A percentile compares a stretch with the other conserved stretches of the same genome.
Evolutionary conservation across 2,329 filamentous ascomycete genomes (phyloP).

Genomic region (Lizonia empirigonia): DNA sequence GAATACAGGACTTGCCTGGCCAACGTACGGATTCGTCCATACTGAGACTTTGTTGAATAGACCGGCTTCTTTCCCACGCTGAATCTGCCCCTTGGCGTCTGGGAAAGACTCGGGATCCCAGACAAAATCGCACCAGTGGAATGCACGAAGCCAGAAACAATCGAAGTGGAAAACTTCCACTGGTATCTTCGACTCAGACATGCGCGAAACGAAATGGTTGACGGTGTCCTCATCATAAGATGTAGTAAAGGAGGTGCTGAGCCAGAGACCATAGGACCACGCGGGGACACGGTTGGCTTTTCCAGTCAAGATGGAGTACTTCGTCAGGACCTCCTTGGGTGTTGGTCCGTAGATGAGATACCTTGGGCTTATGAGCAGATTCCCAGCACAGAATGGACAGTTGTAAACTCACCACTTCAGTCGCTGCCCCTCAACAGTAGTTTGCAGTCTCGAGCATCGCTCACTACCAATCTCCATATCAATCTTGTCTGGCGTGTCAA

Average conservation of each 20-base stretch:
- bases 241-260: slow-evolving; percentile 77
- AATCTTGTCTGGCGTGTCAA: slow-evolving; percentile 71
- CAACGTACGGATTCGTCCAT: slow-evolving; percentile 79
- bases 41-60: slow-evolving; percentile 68
- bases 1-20: slow-evolving; percentile 71
- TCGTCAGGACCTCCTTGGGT: slow-evolving; percentile 72
- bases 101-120: slow-evolving; percentile 73
- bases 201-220: slow-evolving; percentile 69
- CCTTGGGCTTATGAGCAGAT: slow-evolving; percentile 26
- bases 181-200: slow-evolving; percentile 67
- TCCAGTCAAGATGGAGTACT: slow-evolving; percentile 72
- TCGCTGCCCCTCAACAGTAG: slow-evolving; percentile 69
- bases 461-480: slow-evolving; percentile 77
- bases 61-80: slow-evolving; percentile 66
- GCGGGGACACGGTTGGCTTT: slow-evolving; percentile 67
- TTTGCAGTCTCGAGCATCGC: slow-evolving; percentile 72
- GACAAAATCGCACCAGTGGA: slow-evolving; percentile 76
- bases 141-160: slow-evolving; percentile 78
- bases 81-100: slow-evolving; percentile 68
- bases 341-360: slow-evolving; percentile 74
- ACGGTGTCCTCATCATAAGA: slow-evolving; percentile 74
- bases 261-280: slow-evolving; percentile 79
- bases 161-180: slow-evolving; percentile 78
- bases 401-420: slow-evolving; percentile 61
- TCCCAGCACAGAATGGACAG: neutral